Conservation (phyloP, 2,329 filamentous ascomycete species). For the Thyridium curvatum region DNA sequence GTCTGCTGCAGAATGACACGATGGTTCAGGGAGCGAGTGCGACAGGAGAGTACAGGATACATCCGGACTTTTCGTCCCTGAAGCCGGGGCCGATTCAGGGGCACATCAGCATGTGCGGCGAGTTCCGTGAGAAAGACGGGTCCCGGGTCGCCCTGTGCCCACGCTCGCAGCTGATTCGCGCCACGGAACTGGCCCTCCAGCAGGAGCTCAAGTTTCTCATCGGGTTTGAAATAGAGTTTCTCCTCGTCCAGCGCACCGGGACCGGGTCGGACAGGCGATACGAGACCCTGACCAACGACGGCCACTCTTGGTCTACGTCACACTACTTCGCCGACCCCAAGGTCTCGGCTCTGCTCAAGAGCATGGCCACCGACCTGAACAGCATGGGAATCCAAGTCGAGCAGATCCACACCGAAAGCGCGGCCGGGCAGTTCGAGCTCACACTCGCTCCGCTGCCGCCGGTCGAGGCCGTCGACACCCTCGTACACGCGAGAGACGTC, state of each 20-base stretch:
- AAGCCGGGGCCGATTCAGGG: constrained; percentile 49
- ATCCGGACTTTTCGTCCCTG: constrained; percentile 60
- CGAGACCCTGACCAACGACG: constrained; percentile 44
- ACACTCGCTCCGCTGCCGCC: constrained; percentile 58
- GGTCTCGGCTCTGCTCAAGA: constrained; percentile 53
- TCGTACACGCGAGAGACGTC: constrained; percentile 65
- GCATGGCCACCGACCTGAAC: constrained; percentile 56
- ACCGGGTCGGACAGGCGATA: constrained; percentile 17
- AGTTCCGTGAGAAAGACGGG: constrained; percentile 55
- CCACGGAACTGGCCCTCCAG: constrained; percentile 43
- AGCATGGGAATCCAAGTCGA: constrained; percentile 60
- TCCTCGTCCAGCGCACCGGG: constrained; percentile 52
- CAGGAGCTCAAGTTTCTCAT: constrained; percentile 55
- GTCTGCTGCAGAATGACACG: constrained; percentile 62
- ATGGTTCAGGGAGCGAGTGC: constrained; percentile 46
- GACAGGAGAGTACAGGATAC: constrained; percentile 60
- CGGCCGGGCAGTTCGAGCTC: constrained; percentile 72
- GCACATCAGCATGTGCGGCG: constrained; percentile 61
- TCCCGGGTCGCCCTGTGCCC: constrained; percentile 53
- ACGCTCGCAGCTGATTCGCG: constrained; percentile 51
- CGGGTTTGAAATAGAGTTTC: constrained; percentile 79
- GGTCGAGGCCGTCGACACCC: constrained; percentile 61
- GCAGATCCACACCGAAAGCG: constrained; percentile 69
- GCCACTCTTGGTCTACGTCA: constrained; percentile 66
- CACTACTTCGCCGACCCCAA: constrained; percentile 54